phyloP scores from a whole-genome alignment of 495 filamentous ascomycete species.

The Haplographium delicatum region DNA sequence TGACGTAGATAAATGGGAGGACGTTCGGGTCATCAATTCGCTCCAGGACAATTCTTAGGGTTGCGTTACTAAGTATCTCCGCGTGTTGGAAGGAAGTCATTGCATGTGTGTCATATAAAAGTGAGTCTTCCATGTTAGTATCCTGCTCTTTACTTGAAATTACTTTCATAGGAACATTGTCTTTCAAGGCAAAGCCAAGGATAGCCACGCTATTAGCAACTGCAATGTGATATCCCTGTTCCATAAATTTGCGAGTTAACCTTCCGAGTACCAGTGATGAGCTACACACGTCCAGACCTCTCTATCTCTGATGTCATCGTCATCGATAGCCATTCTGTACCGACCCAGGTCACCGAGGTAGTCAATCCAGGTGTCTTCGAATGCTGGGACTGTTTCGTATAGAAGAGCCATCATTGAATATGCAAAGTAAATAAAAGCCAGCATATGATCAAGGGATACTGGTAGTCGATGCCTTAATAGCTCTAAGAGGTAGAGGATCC shows the following conservation, averaged over 20 bases:
- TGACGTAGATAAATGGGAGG: constrained; percentile 13
- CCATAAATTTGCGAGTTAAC: no score
- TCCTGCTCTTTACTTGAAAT: neutral
- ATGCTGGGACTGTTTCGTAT: constrained; percentile 67
- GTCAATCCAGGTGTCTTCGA: constrained; percentile 86
- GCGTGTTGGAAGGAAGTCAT: constrained; percentile 4
- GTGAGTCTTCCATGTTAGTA: neutral
- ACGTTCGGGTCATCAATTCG: constrained; percentile 18
- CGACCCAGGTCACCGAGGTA: constrained; percentile 72
- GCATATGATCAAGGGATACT: constrained; percentile 70
- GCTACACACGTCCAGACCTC: constrained; percentile 77
- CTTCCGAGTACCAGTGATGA: constrained; percentile 75
- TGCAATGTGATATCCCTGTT: no score
- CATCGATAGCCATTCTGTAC: constrained; percentile 69
- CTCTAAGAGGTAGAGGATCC: constrained; percentile 74
- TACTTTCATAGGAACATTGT: constrained; percentile 10
- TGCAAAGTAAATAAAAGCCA: constrained; percentile 72
- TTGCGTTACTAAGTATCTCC: constrained; percentile 2
- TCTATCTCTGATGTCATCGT: constrained; percentile 61
- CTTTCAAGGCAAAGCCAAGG: constrained; percentile 9
- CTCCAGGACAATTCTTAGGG: constrained; percentile 5
- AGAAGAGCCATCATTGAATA: constrained; percentile 79
- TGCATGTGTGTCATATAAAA: neutral
- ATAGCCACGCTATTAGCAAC: constrained; percentile 12
- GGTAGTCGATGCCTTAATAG: constrained; percentile 64